These are phyloP conservation scores for Rhamnella rubrinervis DNA, from an alignment of 331 rosid species.

Conservation along the genomic window DNA sequence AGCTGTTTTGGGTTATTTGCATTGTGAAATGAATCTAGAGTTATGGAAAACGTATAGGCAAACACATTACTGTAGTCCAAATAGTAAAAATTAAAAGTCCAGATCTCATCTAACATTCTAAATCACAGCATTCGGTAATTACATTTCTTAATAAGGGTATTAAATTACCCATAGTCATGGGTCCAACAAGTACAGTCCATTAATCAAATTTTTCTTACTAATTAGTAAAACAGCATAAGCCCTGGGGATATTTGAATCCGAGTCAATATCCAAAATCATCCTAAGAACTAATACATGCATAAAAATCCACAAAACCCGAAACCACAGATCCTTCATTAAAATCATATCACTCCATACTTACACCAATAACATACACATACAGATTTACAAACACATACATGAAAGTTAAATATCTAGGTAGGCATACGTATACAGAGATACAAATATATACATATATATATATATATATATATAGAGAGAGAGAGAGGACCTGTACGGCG, in stretches of 20 bases:
- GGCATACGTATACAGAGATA: neutral
- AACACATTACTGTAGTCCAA: neutral
- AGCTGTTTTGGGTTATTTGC: neutral
- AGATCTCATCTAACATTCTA: neutral
- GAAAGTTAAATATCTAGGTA: neutral
- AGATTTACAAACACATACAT: neutral
- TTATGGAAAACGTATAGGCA: neutral
- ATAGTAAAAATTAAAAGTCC: neutral
- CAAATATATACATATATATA: neutral
- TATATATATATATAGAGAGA: neutral
- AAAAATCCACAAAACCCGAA: constrained; percentile 2
- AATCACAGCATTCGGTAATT: neutral
- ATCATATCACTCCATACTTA: constrained; percentile 19
- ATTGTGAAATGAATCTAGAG: neutral
- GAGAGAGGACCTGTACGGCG: constrained; percentile 75
- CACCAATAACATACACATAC: neutral
- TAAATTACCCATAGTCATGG: neutral
- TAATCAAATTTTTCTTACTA: neutral
- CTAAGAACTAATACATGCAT: constrained; percentile 1
- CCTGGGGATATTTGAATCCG: neutral
- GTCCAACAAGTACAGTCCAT: too few species aligned
- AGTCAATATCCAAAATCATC: neutral
- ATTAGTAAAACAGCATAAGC: neutral
- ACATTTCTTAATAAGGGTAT: neutral
- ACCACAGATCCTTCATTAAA: constrained; percentile 39